A percentile compares a stretch with the other conserved stretches of the same genome.
These are phyloP conservation scores for Myriosclerotinia scirpicola DNA, from an alignment of 2,329 filamentous ascomycete species.

Conservation along the genomic window DNA sequence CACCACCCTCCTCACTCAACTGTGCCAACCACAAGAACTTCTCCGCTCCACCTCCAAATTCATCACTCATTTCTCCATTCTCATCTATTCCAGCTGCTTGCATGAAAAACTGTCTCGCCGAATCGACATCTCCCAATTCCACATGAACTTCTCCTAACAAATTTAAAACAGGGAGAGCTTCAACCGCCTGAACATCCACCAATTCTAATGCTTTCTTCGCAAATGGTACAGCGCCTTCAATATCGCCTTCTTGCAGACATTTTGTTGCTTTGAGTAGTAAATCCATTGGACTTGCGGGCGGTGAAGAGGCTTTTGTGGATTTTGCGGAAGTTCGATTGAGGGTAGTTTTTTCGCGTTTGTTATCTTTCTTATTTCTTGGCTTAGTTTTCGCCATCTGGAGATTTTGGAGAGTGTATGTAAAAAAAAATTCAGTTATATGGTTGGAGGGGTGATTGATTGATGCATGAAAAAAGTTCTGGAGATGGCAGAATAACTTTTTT, in stretches of 20 bases:
- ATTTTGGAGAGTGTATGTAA: background rate
- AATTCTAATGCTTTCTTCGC: constrained; percentile 37
- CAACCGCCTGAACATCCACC: constrained; percentile 32
- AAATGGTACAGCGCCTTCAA: constrained; percentile 35
- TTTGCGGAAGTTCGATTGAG: constrained; percentile 36
- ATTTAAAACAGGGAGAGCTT: constrained; percentile 40
- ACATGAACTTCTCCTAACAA: constrained; percentile 43
- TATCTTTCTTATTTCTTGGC: constrained; percentile 38
- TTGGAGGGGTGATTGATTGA: background rate
- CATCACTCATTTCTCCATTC: constrained; percentile 68
- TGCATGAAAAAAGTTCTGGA: constrained; percentile 17
- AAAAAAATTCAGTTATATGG: background rate
- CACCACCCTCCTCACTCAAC: constrained; percentile 70
- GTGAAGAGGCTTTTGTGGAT: constrained; percentile 33
- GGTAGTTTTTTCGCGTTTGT: constrained; percentile 35
- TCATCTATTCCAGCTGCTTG: constrained; percentile 74
- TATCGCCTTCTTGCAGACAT: constrained; percentile 40
- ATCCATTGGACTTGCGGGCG: constrained; percentile 31
- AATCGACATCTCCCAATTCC: constrained; percentile 64
- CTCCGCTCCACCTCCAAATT: constrained; percentile 78
- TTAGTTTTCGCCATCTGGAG: constrained; percentile 41
- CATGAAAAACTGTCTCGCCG: constrained; percentile 70
- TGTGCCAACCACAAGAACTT: constrained; percentile 96
- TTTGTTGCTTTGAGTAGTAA: constrained; percentile 38
- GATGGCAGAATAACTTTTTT: constrained; percentile 25